Evolutionary conservation across 495 filamentous ascomycete genomes (phyloP), one percentile per base, ranked within the genome.

Genomic region (Aspergillus cavernicola): DNA sequence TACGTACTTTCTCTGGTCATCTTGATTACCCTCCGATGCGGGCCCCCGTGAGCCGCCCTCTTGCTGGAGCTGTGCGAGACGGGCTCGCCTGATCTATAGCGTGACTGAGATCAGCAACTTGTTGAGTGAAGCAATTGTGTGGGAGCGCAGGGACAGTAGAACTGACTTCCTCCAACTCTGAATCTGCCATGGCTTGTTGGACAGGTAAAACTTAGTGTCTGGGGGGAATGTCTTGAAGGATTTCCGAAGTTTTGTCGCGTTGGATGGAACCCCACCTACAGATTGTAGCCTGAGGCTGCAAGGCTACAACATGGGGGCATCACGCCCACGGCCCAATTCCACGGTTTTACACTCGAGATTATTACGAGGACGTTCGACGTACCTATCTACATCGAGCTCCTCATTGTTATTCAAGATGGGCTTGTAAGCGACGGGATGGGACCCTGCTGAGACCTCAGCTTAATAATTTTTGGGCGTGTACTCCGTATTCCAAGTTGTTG

Each of bases 61-160:
- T 66, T 92, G 86, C 66, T 90, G 90, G 50, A 97, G 87, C 73
- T 97, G 91, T 64, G 90, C 88, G 31, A 96, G 82, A 52, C 92
- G 89, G 56, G 91, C 92, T 68, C 85, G 85, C 61, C 91, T 77
- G 68, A 97, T 95, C 88, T 96, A 58, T 52, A 41, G 52, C 31
- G 56, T 37, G 16, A 37, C 29, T 45, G 20, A 44, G 47, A n/a
- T 55, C 32, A 33, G 19, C 31, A 31, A n/a, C 13, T 39, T n/a
- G 16, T 36, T 2, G 36, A 26, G 22, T 42, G 26, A 7, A 12
- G 23, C 6, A 11, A 37, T 8, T 26, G 24, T 12, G 32, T 16
- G 26, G 4, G 20, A 28, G 18, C 8, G 23, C 15, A 33, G 36
- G 28, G 18, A 24, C 1, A 40, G 16, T 24, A 12, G 15, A 43